Evolutionary conservation across 2,329 filamentous ascomycete genomes (phyloP).

Genomic region (Neocatenulostroma microsporum): DNA sequence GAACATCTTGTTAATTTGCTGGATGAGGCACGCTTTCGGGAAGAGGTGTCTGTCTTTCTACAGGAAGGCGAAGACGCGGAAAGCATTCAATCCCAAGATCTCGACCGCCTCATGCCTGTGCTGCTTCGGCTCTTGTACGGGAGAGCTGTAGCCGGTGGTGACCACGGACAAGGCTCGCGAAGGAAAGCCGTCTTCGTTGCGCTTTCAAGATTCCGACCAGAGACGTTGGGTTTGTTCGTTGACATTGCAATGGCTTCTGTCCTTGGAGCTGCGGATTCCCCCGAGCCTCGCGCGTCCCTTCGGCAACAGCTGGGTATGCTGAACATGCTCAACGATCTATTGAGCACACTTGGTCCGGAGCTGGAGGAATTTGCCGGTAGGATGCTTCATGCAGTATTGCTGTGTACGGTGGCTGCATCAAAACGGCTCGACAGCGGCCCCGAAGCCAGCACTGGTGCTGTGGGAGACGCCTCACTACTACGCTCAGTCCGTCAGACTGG

Average conservation of each 20-base stretch:
- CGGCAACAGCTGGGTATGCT: conserved; percentile 83
- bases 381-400: conserved; percentile 69
- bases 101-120: conserved; percentile 69
- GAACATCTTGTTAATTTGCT: conserved; percentile 80
- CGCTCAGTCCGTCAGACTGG: conserved; percentile 61
- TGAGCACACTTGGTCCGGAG: conserved; percentile 72
- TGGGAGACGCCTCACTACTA: conserved; percentile 52
- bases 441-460: no score
- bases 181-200: conserved; percentile 67
- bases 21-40: conserved; percentile 85
- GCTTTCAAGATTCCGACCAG: conserved; percentile 65
- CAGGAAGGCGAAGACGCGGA: conserved; percentile 45
- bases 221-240: conserved; percentile 73
- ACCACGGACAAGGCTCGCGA: conserved; percentile 71
- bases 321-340: conserved; percentile 82
- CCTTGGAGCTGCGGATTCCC: conserved; percentile 26
- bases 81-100: conserved; percentile 65
- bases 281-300: conserved; percentile 22
- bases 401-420: conserved; percentile 53
- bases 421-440: conserved; percentile 24
- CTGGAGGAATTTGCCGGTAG: conserved; percentile 59
- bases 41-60: conserved; percentile 85
- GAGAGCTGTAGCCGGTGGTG: conserved; percentile 71
- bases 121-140: conserved; percentile 84
- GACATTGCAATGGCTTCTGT: conserved; percentile 62